Evolutionary conservation across 2,329 filamentous ascomycete genomes (phyloP), one percentile per base, ranked within the genome.

Genomic region (Stromatinia cepivora): DNA sequence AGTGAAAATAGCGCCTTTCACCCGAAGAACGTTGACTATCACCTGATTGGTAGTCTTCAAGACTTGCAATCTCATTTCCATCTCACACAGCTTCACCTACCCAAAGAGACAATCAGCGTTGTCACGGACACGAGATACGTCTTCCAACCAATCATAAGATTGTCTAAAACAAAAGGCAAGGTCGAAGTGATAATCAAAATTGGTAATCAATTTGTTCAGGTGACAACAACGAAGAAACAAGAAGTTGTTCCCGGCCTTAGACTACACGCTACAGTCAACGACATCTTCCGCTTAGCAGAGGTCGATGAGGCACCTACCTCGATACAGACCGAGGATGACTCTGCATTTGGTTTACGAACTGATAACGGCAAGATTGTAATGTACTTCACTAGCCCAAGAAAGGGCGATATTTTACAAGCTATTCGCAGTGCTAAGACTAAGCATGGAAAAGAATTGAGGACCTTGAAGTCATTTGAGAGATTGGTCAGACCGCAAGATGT

Each of bases 311-410:
- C 87, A 6, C 84, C 88, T 7, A 87, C 86, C 3, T 87, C 86
- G 3, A 87, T 89, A 67, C 84, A 88, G 70, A 86, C 85, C 0
- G 88, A 90, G 70, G 88, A 91, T 70, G 88, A 90, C 72, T 87
- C 86, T 4, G 86, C 88, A 1, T 91, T 91, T 77, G 89, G 88
- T 0, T 80, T 91, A 39, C 84, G 88, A 63, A 88, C 88, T 3
- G 89, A 91, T 73, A 89, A 87, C 72, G 89, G 89, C 73, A 90
- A 88, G 78, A 88, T 90, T 63, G 85, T 90, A 66, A 90, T 91
- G 88, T 90, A 88, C 76, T 91, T 91, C 77, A 88, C 88, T 25
- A 90, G 88, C 72, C 82, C 87, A 1, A 87, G 86, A 76, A 90
- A 89, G 77, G 76, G 81, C 9, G 88, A 90, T 71, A 83, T 91